These are phyloP conservation scores for Urochloa ruziziensis DNA, from an alignment of 176 grass and related monocot species.

Conservation along the genomic window DNA sequence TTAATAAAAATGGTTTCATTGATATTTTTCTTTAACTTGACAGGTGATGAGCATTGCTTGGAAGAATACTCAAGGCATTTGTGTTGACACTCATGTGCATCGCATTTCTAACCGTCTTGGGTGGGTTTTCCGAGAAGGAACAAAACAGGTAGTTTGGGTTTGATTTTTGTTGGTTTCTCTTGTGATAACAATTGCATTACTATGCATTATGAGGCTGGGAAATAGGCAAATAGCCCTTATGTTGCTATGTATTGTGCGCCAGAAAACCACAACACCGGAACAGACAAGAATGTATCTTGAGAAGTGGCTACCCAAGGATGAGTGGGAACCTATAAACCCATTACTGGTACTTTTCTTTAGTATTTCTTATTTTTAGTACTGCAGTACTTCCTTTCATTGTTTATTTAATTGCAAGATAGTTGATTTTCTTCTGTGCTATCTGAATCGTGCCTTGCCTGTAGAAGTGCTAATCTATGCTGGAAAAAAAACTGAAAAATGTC, in stretches of 20 bases:
- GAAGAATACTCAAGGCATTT: slow-evolving; percentile 96
- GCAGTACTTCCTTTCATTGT: neutral
- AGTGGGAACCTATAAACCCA: slow-evolving; percentile 91
- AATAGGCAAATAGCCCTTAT: neutral
- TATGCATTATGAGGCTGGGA: neutral
- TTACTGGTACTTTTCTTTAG: slow-evolving; percentile 59
- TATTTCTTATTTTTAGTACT: neutral
- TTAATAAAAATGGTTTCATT: neutral
- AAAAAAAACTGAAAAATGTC: neutral
- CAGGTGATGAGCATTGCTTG: slow-evolving; percentile 96
- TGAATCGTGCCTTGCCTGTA: slow-evolving; percentile 1
- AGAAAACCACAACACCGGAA: slow-evolving; percentile 91
- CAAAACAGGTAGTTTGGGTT: slow-evolving; percentile 62
- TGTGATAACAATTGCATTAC: neutral
- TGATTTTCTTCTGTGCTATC: neutral
- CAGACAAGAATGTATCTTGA: slow-evolving; percentile 89
- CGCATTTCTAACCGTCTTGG: slow-evolving; percentile 94
- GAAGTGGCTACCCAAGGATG: slow-evolving; percentile 92
- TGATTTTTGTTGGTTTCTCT: neutral
- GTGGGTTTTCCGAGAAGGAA: slow-evolving; percentile 80
- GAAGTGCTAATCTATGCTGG: neutral
- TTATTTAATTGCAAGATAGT: neutral
- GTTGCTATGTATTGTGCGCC: neutral
- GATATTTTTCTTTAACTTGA: slow-evolving; percentile 8
- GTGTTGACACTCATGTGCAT: slow-evolving; percentile 99